Conservation (phyloP, 768 basidiomycete species). For the Leccinum boreale region DNA sequence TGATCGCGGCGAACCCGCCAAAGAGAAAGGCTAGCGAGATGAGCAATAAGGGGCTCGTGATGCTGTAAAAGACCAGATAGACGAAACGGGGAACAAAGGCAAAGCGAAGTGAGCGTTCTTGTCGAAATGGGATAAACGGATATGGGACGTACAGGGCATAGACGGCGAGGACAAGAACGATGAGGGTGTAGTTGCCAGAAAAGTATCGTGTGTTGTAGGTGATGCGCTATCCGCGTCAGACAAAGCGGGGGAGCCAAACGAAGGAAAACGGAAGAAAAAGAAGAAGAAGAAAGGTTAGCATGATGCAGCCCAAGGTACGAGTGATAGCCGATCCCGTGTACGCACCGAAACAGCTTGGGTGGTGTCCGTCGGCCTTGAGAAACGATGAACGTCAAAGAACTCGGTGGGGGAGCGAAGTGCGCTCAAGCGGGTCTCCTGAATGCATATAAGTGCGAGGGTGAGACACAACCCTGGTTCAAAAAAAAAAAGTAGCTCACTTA, state of each 20-base stretch:
- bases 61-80: conserved; percentile 36
- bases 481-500: conserved; percentile 32
- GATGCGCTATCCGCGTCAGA: conserved; percentile 57
- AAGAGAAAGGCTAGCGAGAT: conserved; percentile 84
- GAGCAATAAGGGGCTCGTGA: conserved; percentile 81
- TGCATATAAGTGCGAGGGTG: background rate
- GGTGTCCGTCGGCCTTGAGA: conserved; percentile 81
- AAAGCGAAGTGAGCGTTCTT: background rate
- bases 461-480: background rate
- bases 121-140: background rate
- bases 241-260: background rate
- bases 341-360: conserved; percentile 75
- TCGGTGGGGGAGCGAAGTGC: conserved; percentile 69
- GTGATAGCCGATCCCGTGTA: conserved; percentile 3
- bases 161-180: conserved; percentile 73
- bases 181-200: conserved; percentile 86
- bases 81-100: background rate
- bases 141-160: conserved; percentile 69
- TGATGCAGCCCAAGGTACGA: background rate
- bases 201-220: conserved; percentile 93
- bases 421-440: conserved; percentile 75
- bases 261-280: background rate
- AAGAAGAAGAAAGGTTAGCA: background rate
- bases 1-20: conserved; percentile 87
- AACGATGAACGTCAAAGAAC: conserved; percentile 80